These are phyloP conservation scores for Mycena venus DNA, from an alignment of 768 basidiomycete genomes.

Conservation along the genomic window DNA sequence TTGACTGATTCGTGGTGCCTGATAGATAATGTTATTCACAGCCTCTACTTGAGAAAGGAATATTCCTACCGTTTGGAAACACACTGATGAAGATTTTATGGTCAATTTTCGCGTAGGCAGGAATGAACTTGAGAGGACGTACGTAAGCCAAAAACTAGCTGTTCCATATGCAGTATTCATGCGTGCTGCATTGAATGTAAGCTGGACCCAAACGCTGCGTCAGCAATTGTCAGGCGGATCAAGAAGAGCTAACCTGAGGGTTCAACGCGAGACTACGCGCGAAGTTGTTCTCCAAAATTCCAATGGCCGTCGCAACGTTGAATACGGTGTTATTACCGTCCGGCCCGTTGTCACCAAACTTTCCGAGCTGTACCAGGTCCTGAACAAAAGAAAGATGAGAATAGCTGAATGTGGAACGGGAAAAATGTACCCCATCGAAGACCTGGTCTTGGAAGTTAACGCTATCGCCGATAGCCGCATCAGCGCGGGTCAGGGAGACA, in stretches of 20 bases:
- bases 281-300: slow-evolving; percentile 27
- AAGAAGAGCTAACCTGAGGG: background rate
- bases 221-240: no score
- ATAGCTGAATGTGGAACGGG: background rate
- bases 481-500: slow-evolving; percentile 30
- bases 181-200: slow-evolving; percentile 20
- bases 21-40: background rate
- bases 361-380: slow-evolving; percentile 30
- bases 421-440: slow-evolving; percentile 24
- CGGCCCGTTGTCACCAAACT: slow-evolving; percentile 26
- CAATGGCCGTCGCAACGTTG: slow-evolving; percentile 24
- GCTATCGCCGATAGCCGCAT: slow-evolving; percentile 33
- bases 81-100: background rate
- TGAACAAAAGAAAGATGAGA: background rate
- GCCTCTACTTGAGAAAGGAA: background rate
- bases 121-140: background rate
- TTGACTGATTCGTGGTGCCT: slow-evolving; percentile 31
- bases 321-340: slow-evolving; percentile 29
- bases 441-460: slow-evolving; percentile 31
- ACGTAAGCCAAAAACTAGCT: slow-evolving; percentile 8
- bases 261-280: slow-evolving; percentile 24
- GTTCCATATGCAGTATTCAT: slow-evolving; percentile 17
- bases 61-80: slow-evolving; percentile 25
- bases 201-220: background rate
- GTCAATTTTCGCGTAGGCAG: background rate